Evolutionary conservation across 768 basidiomycete genomes (phyloP), one percentile per base, ranked within the genome.

Genomic region (Tephrocybe sp.): DNA sequence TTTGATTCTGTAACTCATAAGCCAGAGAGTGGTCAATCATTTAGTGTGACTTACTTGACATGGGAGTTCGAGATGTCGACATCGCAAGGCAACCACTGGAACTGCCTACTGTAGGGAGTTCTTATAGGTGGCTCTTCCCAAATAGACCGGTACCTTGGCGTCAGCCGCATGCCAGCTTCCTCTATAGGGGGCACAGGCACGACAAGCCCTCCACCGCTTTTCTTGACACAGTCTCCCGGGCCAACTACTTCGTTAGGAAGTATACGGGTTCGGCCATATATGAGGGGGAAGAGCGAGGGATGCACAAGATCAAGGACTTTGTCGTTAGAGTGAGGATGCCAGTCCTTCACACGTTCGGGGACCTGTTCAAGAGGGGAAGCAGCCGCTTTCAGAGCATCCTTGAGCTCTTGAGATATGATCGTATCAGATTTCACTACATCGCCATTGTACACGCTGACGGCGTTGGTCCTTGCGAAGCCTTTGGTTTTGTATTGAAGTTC

Each of bases 301-400:
- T 76, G 72, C 3, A 74, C 68, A 27, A 75, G 64, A 44, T 75
- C 72, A 9, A 77, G 68, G 0, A 75, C 74, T 40, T 68, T 68
- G 2, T 61, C 54, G 52, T 74, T 61, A 1, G 71, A 70, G 4
- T 63, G 60, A 6, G 72, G 74, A 52, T 74, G 73, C 74, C 74
- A 76, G 52, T 76, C 74, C 27, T 68, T 66, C 47, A 64, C 30
- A 0, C 59, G 60, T 6, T 64, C 67, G 0, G 68, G 65, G 5
- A 69, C 57, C 38, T 67, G 55, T 47, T 76, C 71, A 7, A 76
- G 67, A 4, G 52, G 28, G 5, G 48, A 32, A 9, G 54, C 58
- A 11, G 55, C 63, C 6, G 49, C 32, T 15, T 54, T 55, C 9
- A 69, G 56, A n/a, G 31, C 40, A 5, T 58, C 42, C 6, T 49